Evolutionary conservation across 2,329 filamentous ascomycete genomes (phyloP), one percentile per base, ranked within the genome.

Genomic region (Emericellopsis atlantica): DNA sequence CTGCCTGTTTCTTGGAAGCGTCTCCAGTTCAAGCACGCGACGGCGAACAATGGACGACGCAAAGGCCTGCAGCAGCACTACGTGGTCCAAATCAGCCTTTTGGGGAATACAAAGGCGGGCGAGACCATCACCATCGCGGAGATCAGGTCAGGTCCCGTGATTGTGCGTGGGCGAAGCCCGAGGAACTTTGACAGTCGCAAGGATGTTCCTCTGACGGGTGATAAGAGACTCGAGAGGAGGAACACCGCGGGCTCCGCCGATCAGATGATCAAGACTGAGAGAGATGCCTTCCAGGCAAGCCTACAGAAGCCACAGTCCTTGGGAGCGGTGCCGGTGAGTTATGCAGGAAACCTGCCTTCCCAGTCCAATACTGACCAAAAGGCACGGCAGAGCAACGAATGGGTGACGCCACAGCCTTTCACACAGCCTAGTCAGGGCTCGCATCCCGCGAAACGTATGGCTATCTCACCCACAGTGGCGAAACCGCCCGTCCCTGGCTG

Each of bases 21-120:
- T 41, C 64, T 96, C 43, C 90, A 96, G 59, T 96, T 96, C 60
- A 85, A 94, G 53, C 92, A 95, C 51, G 90, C 90, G 2, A 96
- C 90, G 1, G 90, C 90, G 39, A 96, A 96, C 58, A 96, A 96
- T 55, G 90, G 90, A 11, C 77, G 90, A 41, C 76, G 90, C 49
- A 95, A 95, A 62, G 90, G 94, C 48, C 66, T 95, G 37, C 90
- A 96, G 57, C 90, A 96, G 59, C 89, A 95, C 58, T 96, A 95
- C 56, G 74, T 93, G 2, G 84, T 96, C 37, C 81, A 86, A 45
- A 79, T 96, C 44, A 88, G 81, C 58, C 72, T 95, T 9, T 66
- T 92, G 32, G 88, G 84, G 16, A 90, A 84, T 40, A 66, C 86
- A n/a, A 67, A 73, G 40, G 62, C 63, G 1, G 68, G 84, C 1